A percentile compares a stretch with the other conserved stretches of the same genome.
phyloP scores from a whole-genome alignment of 108 stramenopile species.

The Nitzschia sp. region DNA sequence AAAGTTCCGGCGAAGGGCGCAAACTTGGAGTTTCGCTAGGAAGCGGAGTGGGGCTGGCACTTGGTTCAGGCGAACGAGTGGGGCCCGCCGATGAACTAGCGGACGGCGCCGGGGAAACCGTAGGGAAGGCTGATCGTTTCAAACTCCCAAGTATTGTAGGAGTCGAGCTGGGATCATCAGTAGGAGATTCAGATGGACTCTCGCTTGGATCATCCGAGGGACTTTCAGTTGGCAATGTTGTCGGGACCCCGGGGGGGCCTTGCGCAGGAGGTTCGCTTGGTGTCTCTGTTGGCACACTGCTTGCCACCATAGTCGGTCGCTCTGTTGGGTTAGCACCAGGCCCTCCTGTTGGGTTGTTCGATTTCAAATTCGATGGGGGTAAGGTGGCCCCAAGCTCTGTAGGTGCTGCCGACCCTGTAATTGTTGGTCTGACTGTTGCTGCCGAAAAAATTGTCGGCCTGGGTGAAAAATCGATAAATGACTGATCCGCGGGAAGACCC shows the following conservation, averaged over 20 bases:
- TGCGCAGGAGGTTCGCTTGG: not conserved
- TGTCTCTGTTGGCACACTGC: not conserved
- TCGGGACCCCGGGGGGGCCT: not conserved
- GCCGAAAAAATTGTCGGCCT: not conserved
- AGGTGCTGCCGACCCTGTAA: not conserved
- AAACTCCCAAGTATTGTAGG: not conserved
- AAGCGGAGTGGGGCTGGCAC: not conserved
- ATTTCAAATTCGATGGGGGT: not conserved
- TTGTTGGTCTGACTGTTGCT: not conserved
- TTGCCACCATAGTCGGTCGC: not conserved
- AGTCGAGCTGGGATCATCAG: not conserved
- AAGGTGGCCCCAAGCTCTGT: too few relatives aligned
- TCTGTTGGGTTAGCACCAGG: not conserved
- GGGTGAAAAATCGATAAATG: not conserved
- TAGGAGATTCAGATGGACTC: not conserved
- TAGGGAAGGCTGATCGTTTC: not conserved
- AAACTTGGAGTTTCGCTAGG: not conserved
- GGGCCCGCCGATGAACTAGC: not conserved
- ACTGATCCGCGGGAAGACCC: not conserved
- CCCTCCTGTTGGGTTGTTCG: not conserved
- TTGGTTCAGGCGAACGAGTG: not conserved
- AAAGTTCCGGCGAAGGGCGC: not conserved
- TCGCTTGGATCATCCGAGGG: not conserved
- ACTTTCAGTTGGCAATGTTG: not conserved
- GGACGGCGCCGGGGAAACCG: not conserved